These are phyloP conservation scores for Aspergillus pseudoviridinutans DNA, from an alignment of 2,329 filamentous ascomycete genomes.

Conservation along the genomic window DNA sequence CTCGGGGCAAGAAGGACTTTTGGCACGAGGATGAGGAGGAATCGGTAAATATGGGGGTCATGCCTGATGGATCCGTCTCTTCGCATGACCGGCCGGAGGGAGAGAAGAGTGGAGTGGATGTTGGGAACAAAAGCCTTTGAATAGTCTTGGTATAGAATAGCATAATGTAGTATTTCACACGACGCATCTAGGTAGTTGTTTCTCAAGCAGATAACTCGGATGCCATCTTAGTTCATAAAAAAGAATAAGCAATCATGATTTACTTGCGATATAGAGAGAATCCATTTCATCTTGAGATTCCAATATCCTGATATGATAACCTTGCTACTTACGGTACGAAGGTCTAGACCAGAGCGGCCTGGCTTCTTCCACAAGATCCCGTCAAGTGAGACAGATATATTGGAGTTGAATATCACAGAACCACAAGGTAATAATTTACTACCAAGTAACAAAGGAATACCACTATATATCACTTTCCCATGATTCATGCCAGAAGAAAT, in stretches of 20 bases:
- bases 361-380: too few relatives aligned
- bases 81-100: neutral
- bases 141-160: neutral
- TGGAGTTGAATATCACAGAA: too few relatives aligned
- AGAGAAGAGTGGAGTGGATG: neutral
- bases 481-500: neutral
- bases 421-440: neutral
- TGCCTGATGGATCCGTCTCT: conserved; percentile 6
- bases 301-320: too few relatives aligned
- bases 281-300: neutral
- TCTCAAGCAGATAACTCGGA: neutral
- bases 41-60: conserved; percentile 10
- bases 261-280: too few relatives aligned
- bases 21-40: conserved; percentile 49
- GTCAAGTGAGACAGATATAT: too few relatives aligned
- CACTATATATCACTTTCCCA: neutral
- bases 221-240: neutral
- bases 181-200: neutral
- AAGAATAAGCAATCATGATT: neutral
- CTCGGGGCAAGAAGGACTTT: conserved; percentile 67
- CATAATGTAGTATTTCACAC: neutral
- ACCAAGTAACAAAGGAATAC: neutral
- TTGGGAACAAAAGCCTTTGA: neutral
- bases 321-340: too few relatives aligned
- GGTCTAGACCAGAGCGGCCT: too few relatives aligned